These are phyloP conservation scores for Neostapfia colusana DNA, from an alignment of 176 grass and related monocot species.

Conservation along the genomic window DNA sequence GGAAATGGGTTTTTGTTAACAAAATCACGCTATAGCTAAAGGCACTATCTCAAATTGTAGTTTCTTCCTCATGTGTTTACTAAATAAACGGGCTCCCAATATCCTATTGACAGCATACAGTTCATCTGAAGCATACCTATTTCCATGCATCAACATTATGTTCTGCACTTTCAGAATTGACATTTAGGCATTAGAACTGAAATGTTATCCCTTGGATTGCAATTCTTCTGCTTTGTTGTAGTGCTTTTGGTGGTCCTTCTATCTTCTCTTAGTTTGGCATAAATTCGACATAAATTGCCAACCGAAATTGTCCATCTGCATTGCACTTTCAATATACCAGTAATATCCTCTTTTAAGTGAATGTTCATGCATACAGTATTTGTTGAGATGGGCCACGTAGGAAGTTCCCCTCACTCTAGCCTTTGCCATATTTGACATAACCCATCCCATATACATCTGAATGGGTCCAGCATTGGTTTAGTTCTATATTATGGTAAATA, in stretches of 20 bases:
- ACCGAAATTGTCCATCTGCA: background rate
- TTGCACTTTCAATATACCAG: background rate
- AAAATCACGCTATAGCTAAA: background rate
- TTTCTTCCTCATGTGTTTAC: background rate
- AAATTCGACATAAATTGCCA: background rate
- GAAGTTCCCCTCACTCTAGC: background rate
- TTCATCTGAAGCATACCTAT: background rate
- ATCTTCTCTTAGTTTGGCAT: background rate
- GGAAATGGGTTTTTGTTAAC: background rate
- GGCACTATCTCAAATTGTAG: background rate
- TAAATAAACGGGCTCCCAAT: background rate
- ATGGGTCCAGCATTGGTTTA: background rate
- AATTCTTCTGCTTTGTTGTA: background rate
- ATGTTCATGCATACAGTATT: background rate
- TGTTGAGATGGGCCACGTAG: background rate
- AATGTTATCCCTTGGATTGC: background rate
- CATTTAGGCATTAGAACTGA: background rate
- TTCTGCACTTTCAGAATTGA: background rate
- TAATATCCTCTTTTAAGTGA: background rate
- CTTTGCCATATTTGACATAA: background rate
- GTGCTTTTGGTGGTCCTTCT: background rate
- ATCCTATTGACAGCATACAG: background rate
- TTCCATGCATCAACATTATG: background rate
- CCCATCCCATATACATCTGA: slow-evolving; percentile 10
- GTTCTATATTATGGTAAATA: background rate